Evolutionary conservation across 768 basidiomycete genomes (phyloP).

Genomic region (Clathrus columnatus): DNA sequence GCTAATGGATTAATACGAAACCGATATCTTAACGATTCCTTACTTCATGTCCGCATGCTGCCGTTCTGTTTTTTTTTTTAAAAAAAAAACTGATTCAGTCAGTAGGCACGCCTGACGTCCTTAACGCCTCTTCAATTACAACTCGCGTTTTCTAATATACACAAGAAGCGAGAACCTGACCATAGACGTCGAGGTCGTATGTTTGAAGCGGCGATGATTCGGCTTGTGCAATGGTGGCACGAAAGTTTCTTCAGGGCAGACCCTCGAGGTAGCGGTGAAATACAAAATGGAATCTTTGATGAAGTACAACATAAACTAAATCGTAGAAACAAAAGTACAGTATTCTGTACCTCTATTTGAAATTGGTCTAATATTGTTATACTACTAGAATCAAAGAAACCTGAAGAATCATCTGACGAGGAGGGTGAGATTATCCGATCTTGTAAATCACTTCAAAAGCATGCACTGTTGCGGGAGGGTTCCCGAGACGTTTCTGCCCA

Average conservation of each 20-base stretch:
- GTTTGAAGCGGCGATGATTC: slow-evolving; percentile 73
- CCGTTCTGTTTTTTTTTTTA: slow-evolving; percentile 2
- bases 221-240: slow-evolving; percentile 81
- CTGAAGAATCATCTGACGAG: slow-evolving; percentile 22
- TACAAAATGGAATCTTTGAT: slow-evolving; percentile 70
- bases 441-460: slow-evolving; percentile 88
- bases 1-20: slow-evolving; percentile 71
- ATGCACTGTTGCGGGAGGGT: slow-evolving; percentile 70
- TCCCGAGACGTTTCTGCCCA: slow-evolving; percentile 83
- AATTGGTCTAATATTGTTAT: not conserved
- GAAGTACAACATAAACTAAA: slow-evolving; percentile 41
- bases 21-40: slow-evolving; percentile 69
- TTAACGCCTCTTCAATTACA: slow-evolving; percentile 74
- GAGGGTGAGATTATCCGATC: slow-evolving; percentile 65
- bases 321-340: slow-evolving; percentile 17
- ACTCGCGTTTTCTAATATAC: slow-evolving; percentile 71
- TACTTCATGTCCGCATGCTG: slow-evolving; percentile 60
- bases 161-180: slow-evolving; percentile 75
- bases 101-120: slow-evolving; percentile 81
- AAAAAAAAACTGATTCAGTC: not conserved
- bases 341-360: slow-evolving; percentile 15
- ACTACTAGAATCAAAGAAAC: not conserved
- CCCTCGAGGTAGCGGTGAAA: slow-evolving; percentile 44
- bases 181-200: slow-evolving; percentile 72
- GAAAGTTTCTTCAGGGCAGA: slow-evolving; percentile 57